Evolutionary conservation across 2,329 filamentous ascomycete genomes (phyloP).

Genomic region (Neofusicoccum sp.): DNA sequence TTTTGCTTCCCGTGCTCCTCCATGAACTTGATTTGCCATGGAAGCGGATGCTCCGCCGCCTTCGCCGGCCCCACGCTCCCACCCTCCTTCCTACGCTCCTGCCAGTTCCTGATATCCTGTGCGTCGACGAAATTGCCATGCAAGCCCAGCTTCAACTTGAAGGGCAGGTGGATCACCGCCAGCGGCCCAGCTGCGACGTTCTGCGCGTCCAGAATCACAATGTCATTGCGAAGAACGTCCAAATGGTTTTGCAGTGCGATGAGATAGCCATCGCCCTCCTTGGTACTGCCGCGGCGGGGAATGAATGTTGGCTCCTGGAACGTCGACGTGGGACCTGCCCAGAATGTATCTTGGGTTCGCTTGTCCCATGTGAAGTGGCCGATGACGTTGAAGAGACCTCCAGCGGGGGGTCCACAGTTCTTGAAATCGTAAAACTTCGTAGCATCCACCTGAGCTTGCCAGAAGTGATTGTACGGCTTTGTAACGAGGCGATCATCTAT

Average conservation of each 20-base stretch:
- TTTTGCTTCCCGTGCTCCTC: slow-evolving; percentile 19
- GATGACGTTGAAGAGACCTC: slow-evolving; percentile 34
- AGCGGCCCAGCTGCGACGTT: slow-evolving; percentile 39
- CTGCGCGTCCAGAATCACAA: slow-evolving; percentile 44
- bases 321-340: slow-evolving; percentile 39
- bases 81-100: slow-evolving; percentile 29
- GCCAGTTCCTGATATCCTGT: slow-evolving; percentile 31
- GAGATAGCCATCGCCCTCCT: slow-evolving; percentile 52
- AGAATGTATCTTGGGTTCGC: slow-evolving; percentile 33
- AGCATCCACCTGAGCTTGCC: slow-evolving; percentile 41
- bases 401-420: slow-evolving; percentile 33
- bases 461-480: slow-evolving; percentile 40
- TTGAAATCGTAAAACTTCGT: slow-evolving; percentile 30
- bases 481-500: slow-evolving; percentile 47
- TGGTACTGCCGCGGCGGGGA: slow-evolving; percentile 39
- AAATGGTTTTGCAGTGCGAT: slow-evolving; percentile 46
- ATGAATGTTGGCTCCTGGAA: slow-evolving; percentile 58
- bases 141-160: slow-evolving; percentile 32
- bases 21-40: slow-evolving; percentile 31
- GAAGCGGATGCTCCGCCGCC: slow-evolving; percentile 26
- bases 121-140: slow-evolving; percentile 35
- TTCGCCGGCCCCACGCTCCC: slow-evolving; percentile 28
- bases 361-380: slow-evolving; percentile 34
- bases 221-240: slow-evolving; percentile 41
- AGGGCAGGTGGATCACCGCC: slow-evolving; percentile 42